Conservation (phyloP, 129 eudicot genomes). For the Tagetes erecta region DNA sequence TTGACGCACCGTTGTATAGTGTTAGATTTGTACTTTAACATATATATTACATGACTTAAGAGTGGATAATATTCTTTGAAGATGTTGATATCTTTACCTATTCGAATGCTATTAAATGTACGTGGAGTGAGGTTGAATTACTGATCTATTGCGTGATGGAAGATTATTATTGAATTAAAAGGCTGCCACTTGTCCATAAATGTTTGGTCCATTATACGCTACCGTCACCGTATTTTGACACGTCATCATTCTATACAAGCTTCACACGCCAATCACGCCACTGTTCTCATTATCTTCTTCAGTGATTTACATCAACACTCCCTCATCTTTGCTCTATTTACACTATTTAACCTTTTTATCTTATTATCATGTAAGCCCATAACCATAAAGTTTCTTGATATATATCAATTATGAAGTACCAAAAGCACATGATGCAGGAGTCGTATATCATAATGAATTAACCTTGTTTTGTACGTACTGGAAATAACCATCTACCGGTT, state of each 20-base stretch:
- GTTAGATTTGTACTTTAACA: too few relatives aligned
- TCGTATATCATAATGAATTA: too few relatives aligned
- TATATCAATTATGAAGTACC: background rate
- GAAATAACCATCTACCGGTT: too few relatives aligned
- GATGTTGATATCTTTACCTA: too few relatives aligned
- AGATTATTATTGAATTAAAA: constrained; percentile 3
- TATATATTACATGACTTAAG: too few relatives aligned
- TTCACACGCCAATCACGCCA: constrained; percentile 13
- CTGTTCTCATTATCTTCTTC: background rate
- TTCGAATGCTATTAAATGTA: too few relatives aligned
- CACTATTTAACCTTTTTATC: background rate
- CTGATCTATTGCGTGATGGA: constrained; percentile 31
- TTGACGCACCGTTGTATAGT: too few relatives aligned
- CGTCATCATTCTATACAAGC: constrained; percentile 1
- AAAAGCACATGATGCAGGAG: background rate
- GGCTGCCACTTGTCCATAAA: constrained; percentile 35
- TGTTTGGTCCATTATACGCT: constrained; percentile 26
- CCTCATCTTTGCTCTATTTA: constrained; percentile 12
- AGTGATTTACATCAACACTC: background rate
- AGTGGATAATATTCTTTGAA: too few relatives aligned
- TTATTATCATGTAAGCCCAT: background rate
- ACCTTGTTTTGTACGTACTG: too few relatives aligned
- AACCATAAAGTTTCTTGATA: background rate
- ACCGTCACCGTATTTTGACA: constrained; percentile 17
- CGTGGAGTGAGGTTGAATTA: background rate